A percentile compares a stretch with the other conserved stretches of the same genome.
Conservation (phyloP, 805 yeast species). For the Kockiozyma suomiensis region DNA sequence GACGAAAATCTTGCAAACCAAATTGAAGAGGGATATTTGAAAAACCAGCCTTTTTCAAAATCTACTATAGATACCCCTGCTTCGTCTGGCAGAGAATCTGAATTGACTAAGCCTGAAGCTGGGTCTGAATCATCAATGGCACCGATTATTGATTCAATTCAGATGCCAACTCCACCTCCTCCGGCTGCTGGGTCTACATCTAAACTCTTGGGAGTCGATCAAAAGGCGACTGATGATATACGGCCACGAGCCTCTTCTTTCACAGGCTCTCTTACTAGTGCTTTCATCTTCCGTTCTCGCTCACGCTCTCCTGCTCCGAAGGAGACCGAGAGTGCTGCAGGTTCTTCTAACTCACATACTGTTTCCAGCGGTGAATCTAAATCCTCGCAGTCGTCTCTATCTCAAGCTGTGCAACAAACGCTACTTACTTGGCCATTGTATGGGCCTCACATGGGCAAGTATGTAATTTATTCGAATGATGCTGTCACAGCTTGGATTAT, state of each 20-base stretch:
- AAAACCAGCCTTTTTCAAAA: constrained; percentile 45
- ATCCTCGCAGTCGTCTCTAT: background rate
- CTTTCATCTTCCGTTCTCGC: constrained; percentile 24
- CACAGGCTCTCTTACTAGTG: constrained; percentile 26
- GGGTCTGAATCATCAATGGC: background rate
- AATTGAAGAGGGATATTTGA: constrained; percentile 59
- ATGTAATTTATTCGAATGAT: constrained; percentile 34
- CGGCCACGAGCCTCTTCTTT: constrained; percentile 22
- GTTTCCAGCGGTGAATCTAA: constrained; percentile 10
- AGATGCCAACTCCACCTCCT: background rate
- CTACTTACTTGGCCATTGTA: constrained; percentile 33
- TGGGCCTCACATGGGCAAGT: constrained; percentile 35
- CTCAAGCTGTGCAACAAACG: constrained; percentile 5
- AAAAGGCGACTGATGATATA: background rate
- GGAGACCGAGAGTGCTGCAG: background rate
- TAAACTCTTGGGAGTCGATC: background rate
- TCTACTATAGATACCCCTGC: constrained; percentile 1
- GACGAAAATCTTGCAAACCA: constrained; percentile 53
- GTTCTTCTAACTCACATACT: no score
- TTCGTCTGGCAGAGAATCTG: background rate
- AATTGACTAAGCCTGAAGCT: background rate
- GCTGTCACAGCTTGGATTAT: constrained; percentile 36
- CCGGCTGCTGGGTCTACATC: background rate
- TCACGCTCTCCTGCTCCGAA: constrained; percentile 19
- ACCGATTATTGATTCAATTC: background rate